Percentiles rank a stretch among this genome's conserved stretches.
phyloP scores from a whole-genome alignment of 495 filamentous ascomycete genomes.

The Xylaria castorea region DNA sequence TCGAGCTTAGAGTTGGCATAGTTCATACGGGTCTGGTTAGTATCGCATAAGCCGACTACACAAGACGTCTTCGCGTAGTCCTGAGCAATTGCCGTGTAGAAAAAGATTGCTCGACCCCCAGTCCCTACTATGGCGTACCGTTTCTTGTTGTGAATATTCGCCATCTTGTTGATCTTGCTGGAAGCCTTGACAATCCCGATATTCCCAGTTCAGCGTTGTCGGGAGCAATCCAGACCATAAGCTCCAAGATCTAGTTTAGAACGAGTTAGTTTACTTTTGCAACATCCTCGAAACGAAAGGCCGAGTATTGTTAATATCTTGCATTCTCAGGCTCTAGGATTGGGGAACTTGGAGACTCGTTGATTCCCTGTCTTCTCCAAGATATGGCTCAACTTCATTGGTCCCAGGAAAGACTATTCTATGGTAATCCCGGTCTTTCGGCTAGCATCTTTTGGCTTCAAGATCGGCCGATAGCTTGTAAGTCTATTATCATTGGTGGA shows the following conservation, averaged over 20 bases:
- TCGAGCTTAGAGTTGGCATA: slow-evolving; percentile 49
- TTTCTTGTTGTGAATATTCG: slow-evolving; percentile 34
- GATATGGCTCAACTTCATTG: neutral
- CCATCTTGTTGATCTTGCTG: slow-evolving; percentile 26
- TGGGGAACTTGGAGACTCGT: slow-evolving; percentile 18
- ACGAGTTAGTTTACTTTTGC: neutral
- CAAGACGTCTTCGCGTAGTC: slow-evolving; percentile 55
- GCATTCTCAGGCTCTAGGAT: neutral
- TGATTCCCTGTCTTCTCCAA: slow-evolving; percentile 8
- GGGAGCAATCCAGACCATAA: neutral
- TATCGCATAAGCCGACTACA: slow-evolving; percentile 60
- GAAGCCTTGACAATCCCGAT: neutral
- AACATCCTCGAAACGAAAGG: neutral
- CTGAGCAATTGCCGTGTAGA: slow-evolving; percentile 60
- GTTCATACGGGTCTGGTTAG: slow-evolving; percentile 55
- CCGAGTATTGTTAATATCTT: neutral
- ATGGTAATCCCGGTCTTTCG: neutral
- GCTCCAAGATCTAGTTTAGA: neutral
- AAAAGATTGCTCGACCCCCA: slow-evolving; percentile 57
- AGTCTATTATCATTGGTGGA: slow-evolving; percentile 13
- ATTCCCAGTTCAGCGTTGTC: neutral
- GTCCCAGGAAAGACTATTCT: neutral
- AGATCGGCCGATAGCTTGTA: neutral
- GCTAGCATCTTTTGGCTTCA: neutral
- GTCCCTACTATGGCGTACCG: slow-evolving; percentile 55